Percentiles rank a stretch among this genome's conserved stretches.
Conservation (phyloP, 2,329 filamentous ascomycete species). For the Malbranchea cinnamomea region DNA sequence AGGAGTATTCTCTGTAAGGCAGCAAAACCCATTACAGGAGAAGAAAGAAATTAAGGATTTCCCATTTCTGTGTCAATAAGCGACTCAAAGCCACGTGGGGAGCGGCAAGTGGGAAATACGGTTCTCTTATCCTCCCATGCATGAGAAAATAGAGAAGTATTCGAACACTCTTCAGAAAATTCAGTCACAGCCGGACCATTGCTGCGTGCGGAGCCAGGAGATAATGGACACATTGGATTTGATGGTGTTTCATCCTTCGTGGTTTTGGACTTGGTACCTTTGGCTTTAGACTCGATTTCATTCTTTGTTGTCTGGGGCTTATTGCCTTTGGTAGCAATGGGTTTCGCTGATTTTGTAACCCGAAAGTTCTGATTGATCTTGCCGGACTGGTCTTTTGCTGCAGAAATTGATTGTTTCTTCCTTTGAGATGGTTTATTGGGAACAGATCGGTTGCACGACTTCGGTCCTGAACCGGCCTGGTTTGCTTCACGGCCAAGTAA, state of each 20-base stretch:
- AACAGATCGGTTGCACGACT: neutral
- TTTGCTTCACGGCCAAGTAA: slow-evolving; percentile 12
- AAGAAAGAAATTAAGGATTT: too few relatives aligned
- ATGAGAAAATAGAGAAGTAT: too few relatives aligned
- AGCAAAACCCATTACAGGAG: too few relatives aligned
- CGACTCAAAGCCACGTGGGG: slow-evolving; percentile 7
- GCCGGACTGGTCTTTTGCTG: too few relatives aligned
- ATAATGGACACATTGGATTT: slow-evolving; percentile 23
- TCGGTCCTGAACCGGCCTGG: neutral
- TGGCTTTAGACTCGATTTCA: slow-evolving; percentile 20
- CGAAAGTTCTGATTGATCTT: too few relatives aligned
- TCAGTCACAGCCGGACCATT: slow-evolving; percentile 23
- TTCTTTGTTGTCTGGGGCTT: too few relatives aligned
- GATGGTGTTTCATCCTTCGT: slow-evolving; percentile 14
- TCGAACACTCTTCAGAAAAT: too few relatives aligned
- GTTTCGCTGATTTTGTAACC: slow-evolving; percentile 1
- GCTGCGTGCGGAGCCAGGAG: slow-evolving; percentile 20
- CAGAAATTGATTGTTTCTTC: too few relatives aligned
- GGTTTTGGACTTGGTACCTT: slow-evolving; percentile 19
- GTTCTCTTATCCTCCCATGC: slow-evolving; percentile 8
- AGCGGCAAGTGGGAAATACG: slow-evolving; percentile 11
- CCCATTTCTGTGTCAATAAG: too few relatives aligned
- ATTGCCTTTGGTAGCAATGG: slow-evolving; percentile 6
- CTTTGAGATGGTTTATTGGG: neutral
- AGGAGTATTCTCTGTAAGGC: too few relatives aligned